Evolutionary conservation across 1,284 basidiomycete genomes (phyloP).

Genomic region (Heterobasidion occidentale): DNA sequence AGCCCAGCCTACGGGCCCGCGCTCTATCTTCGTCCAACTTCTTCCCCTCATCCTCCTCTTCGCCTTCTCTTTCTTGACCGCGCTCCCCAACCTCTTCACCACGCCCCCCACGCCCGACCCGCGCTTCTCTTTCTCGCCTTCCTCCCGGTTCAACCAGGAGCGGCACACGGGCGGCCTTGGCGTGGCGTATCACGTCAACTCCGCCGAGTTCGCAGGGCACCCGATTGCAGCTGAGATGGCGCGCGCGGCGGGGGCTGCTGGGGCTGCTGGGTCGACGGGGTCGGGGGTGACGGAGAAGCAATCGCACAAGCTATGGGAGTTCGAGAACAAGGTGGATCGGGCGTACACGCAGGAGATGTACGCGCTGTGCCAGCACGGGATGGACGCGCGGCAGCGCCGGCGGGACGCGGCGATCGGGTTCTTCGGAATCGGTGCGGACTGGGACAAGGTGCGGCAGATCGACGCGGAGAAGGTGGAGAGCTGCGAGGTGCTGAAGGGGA

Average conservation of each 20-base stretch:
- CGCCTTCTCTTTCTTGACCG: conserved; percentile 78
- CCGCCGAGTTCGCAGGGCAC: conserved; percentile 70
- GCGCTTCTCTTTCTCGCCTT: conserved; percentile 64
- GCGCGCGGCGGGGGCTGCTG: conserved; percentile 36
- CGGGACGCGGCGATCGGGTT: conserved; percentile 77
- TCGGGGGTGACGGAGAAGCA: conserved; percentile 24
- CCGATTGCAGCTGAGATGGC: conserved; percentile 70
- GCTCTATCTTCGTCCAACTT: conserved; percentile 75
- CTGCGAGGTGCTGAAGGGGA: conserved; percentile 66
- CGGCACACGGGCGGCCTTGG: conserved; percentile 63
- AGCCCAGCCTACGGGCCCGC: conserved; percentile 38
- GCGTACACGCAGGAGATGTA: conserved; percentile 67
- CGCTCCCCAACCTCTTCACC: conserved; percentile 73
- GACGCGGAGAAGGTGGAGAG: conserved; percentile 56
- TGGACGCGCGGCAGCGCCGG: conserved; percentile 54
- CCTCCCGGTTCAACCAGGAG: conserved; percentile 51
- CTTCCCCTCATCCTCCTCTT: conserved; percentile 83
- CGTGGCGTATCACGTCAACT: conserved; percentile 85
- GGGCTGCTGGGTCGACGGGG: conserved; percentile 20
- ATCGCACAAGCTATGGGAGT: conserved; percentile 30
- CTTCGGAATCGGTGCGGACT: conserved; percentile 85
- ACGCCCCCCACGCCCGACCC: conserved; percentile 71
- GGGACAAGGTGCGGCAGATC: conserved; percentile 73
- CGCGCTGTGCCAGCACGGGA: conserved; percentile 56
- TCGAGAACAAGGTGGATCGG: conserved; percentile 67